Evolutionary conservation across 768 basidiomycete species (phyloP), one percentile per base, ranked within the genome.

Genomic region (Asterophora parasitica): DNA sequence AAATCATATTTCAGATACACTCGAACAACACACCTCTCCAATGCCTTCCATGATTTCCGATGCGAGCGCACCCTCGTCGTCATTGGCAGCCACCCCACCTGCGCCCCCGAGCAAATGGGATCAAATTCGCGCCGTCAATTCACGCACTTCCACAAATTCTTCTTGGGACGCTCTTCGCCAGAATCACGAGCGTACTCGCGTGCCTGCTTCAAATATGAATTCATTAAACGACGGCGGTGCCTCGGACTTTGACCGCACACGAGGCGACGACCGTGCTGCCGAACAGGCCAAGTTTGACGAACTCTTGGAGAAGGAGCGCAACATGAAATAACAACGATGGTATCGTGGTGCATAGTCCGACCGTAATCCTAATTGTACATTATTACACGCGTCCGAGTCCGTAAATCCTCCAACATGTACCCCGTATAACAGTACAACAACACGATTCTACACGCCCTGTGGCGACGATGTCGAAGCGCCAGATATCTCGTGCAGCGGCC

Each of bases 131-230:
- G 67, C 69, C 36, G 75, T 68, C 27, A 83, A 83, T 50, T 53
- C 60, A 39, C 67, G 66, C 12, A 63, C 68, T 15, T 66, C 63
- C 26, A 49, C 64, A 12, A 70, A 62, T 31, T 86, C 86, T 15
- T 71, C 82, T 3, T 88, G 86, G 86, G 86, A 88, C 55, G 61
- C 66, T 19, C 68, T 88, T 16, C 79, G 86, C 27, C 81, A 85
- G 59, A 70, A 68, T 39, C 73, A 83, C 51, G 75, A 77, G 59
- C 71, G 67, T 51, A 48, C 57, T 7, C 49, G 64, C 47, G 46
- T 70, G 2, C 51, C 61, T 42, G 50, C 54, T 30, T 48, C 53
- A 23, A 23, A 23, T 38, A 15, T 28, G 13, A 40, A 37, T 35
- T 44, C 53, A 19, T 38, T 37, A 19, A 42, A 27, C 31, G 36